Conservation (phyloP, 2,329 filamentous ascomycete species). For the Ilyonectria sp. region DNA sequence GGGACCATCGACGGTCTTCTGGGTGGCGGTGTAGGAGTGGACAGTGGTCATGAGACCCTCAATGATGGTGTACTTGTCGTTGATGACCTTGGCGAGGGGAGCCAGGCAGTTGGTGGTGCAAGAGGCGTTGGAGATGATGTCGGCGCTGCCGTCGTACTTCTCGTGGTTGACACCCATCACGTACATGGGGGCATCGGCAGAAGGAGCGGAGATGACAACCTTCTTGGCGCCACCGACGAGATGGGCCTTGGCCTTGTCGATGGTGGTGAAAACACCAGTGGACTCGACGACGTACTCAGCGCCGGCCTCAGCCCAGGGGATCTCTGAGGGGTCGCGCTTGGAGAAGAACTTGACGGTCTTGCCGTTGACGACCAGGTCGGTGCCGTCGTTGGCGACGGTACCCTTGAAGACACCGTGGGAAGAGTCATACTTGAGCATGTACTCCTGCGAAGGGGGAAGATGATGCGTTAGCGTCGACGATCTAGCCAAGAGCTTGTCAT, state of each 20-base stretch:
- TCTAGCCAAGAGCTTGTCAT: conserved; percentile 27
- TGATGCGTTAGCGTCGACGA: conserved; percentile 14
- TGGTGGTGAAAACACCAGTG: conserved; percentile 99
- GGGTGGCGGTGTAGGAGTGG: conserved; percentile 99
- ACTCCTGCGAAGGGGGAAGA: conserved; percentile 73
- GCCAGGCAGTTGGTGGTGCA: conserved; percentile 99
- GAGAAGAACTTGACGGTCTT: conserved; percentile 96
- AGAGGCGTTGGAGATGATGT: conserved; percentile 98
- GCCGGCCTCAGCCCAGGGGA: conserved; percentile 90
- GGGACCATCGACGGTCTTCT: conserved; percentile 99
- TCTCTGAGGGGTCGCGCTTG: conserved; percentile 89
- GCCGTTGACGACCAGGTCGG: conserved; percentile 89
- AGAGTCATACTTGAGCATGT: conserved; percentile 99
- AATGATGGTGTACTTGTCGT: conserved; percentile 98
- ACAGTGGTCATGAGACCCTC: conserved; percentile 99
- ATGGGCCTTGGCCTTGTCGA: conserved; percentile 93
- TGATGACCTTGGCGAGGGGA: conserved; percentile 98
- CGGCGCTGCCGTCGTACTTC: conserved; percentile 89
- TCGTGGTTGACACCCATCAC: conserved; percentile 99
- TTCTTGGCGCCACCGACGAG: conserved; percentile 98
- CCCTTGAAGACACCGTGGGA: conserved; percentile 98
- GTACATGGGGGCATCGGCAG: conserved; percentile 98
- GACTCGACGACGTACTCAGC: conserved; percentile 98
- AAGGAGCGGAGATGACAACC: conserved; percentile 93
- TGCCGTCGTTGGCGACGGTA: conserved; percentile 79